Base-by-base conservation (phyloP, 2,329 filamentous ascomycete genomes). In the Microdochium paspali region DNA sequence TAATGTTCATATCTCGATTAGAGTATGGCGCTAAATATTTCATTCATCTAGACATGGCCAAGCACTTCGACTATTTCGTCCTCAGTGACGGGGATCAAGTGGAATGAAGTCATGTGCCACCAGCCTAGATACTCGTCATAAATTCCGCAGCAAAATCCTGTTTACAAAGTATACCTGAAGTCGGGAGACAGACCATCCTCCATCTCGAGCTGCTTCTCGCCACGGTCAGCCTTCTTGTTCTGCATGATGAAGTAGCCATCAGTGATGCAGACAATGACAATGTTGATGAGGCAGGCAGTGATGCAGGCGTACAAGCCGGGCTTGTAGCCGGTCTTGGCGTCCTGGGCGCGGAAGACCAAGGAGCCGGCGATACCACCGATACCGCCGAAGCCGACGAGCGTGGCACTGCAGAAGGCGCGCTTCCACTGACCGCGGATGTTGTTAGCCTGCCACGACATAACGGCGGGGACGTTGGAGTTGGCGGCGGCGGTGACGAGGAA, bases 351-450 rank as follows among this genome's bases (percentile, higher is more conserved):
- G 66, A 91, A 93, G 10, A 91, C 82, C 48, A 88, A 70, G 54
- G 78, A 80, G 24, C 86, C 86, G 1, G 79, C 78, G 52, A 93
- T 93, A 28, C 88, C 87, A 31, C 88, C 88, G 24, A 94, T 70
- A 2, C 85, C 87, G 7, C 87, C 87, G 45, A 86, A 80, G 1
- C 84, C 85, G 3, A 93, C 84, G 2, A 91, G 74, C 0, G 82
- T 84, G 2, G 87, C 85, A 50, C 80, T 86, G 61, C 80, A 84
- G 55, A 93, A 83, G 1, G 87, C 87, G 44, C 89, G 80, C 69
- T 91, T 94, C 87, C 87, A 94, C 67, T 93, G 87, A 0, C 87
- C 88, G 46, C 86, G 82, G 58, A 94, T 84, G 65, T 94, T 94
- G 67, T 91, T 93, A 39, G 87, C 86, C 68, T 91, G 87, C 68